Percentiles rank a stretch among this genome's conserved stretches.
Evolutionary conservation across 345 rosid species (phyloP).

Genomic region (Sonneratia caseolaris): DNA sequence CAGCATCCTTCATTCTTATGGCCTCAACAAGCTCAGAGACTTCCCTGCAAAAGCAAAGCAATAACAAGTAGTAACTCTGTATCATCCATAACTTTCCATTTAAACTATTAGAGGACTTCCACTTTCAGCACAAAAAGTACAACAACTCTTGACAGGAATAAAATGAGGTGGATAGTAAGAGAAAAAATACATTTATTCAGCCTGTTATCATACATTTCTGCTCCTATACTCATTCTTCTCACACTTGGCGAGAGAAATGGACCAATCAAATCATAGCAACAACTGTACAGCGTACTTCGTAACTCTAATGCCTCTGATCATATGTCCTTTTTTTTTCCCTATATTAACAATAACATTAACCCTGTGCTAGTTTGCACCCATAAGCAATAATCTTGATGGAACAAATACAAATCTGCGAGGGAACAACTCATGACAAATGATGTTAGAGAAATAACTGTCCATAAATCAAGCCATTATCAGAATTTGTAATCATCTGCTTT

Average conservation of each 20-base stretch:
- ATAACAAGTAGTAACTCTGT: neutral
- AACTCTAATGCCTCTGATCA: neutral
- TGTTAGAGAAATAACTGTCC: neutral
- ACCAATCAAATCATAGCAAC: neutral
- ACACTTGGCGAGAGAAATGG: neutral
- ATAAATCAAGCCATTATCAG: neutral
- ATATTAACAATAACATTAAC: neutral
- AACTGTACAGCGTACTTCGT: neutral
- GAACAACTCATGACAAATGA: neutral
- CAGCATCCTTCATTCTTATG: slow-evolving; percentile 65
- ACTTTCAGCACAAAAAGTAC: neutral
- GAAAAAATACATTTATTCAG: neutral
- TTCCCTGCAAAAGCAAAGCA: slow-evolving; percentile 38
- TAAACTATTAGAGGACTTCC: neutral
- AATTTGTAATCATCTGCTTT: neutral
- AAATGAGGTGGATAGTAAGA: neutral
- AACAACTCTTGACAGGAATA: neutral
- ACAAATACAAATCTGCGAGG: neutral
- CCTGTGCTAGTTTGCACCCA: neutral
- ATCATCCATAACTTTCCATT: neutral
- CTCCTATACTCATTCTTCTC: neutral
- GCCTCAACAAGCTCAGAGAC: slow-evolving; percentile 73
- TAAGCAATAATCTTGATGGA: neutral
- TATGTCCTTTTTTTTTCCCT: neutral
- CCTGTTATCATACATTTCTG: neutral